Evolutionary conservation across 208 protist genomes (phyloP).

Genomic region (Naegleria gruberi): DNA sequence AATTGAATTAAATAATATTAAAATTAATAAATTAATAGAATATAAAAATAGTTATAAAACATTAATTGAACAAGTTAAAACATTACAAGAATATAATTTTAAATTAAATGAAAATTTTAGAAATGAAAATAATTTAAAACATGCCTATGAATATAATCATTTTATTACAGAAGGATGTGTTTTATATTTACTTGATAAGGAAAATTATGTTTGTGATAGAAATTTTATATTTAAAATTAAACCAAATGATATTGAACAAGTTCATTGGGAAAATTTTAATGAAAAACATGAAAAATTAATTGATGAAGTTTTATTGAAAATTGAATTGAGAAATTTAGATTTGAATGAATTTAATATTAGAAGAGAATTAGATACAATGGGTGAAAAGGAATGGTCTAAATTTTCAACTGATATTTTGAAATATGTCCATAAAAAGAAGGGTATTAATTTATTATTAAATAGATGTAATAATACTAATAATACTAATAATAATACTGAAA

Average conservation of each 20-base stretch:
- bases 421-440: not conserved
- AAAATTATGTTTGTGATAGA: not conserved
- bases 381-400: slow-evolving; percentile 1
- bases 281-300: not conserved
- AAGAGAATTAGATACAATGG: not conserved
- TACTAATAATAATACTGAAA: not conserved
- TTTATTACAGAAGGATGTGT: slow-evolving; percentile 6
- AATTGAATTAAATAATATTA: not conserved
- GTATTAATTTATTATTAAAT: not conserved
- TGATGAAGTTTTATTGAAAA: not conserved
- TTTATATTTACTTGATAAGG: not conserved
- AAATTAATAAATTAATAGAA: not conserved
- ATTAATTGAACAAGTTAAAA: not conserved
- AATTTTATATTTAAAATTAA: not conserved
- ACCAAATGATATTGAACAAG: not conserved
- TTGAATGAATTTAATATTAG: not conserved
- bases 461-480: too few relatives aligned
- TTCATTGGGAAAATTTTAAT: slow-evolving; percentile 8
- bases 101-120: not conserved
- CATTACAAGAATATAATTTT: not conserved
- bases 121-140: not conserved
- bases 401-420: not conserved
- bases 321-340: not conserved
- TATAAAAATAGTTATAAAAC: not conserved
- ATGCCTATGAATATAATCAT: slow-evolving; percentile 12